These are phyloP conservation scores for Urochloa ruziziensis DNA, from an alignment of 176 grass and related monocot species.

Conservation along the genomic window DNA sequence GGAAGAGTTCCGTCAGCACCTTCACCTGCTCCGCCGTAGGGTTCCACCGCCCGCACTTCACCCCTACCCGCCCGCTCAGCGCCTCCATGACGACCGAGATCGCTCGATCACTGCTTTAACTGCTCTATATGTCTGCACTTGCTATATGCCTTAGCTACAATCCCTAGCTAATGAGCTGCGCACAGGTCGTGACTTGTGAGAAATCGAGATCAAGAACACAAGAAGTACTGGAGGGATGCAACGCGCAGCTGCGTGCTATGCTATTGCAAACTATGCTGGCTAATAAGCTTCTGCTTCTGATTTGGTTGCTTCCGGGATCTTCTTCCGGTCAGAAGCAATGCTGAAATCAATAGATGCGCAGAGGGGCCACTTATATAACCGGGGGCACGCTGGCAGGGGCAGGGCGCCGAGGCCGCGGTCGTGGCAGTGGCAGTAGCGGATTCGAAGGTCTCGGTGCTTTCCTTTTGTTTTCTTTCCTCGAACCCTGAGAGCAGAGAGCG, in stretches of 20 bases:
- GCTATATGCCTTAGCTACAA: background rate
- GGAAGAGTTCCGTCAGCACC: conserved; percentile 85
- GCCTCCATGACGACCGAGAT: conserved; percentile 34
- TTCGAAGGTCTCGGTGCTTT: conserved; percentile 59
- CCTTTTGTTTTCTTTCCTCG: conserved; percentile 34
- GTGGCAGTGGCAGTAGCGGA: conserved; percentile 37
- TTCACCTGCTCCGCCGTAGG: conserved; percentile 95
- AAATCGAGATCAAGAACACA: background rate
- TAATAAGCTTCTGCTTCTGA: conserved; percentile 32
- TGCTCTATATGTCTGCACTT: background rate
- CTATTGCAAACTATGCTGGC: background rate
- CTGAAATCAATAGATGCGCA: conserved; percentile 91
- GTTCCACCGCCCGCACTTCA: conserved; percentile 97
- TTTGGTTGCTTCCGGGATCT: conserved; percentile 76
- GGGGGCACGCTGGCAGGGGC: background rate
- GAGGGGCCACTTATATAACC: conserved; percentile 41
- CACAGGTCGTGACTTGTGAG: background rate
- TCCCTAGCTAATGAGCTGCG: background rate
- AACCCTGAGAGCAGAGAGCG: conserved; percentile 4
- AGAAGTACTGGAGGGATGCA: background rate
- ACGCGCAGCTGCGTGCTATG: no score
- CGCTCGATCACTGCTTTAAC: background rate
- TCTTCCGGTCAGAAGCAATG: conserved; percentile 59
- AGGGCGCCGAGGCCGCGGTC: conserved; percentile 24
- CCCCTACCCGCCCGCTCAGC: conserved; percentile 51